phyloP scores from a whole-genome alignment of 768 basidiomycete species.

The Dendrothele bispora region DNA sequence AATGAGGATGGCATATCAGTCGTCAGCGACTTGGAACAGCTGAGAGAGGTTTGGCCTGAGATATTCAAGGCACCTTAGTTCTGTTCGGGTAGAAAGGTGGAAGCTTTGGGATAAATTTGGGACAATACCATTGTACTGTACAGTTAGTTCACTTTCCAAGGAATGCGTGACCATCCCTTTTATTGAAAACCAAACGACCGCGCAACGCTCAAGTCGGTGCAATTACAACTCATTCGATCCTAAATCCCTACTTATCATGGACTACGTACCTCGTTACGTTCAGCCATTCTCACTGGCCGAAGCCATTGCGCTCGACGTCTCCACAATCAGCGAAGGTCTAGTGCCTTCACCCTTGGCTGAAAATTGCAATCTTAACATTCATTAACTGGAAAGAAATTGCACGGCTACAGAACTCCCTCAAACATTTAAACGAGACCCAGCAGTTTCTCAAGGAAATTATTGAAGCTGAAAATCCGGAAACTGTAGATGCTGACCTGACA shows the following conservation, averaged over 20 bases:
- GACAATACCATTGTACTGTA: too few species aligned
- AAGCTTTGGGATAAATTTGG: too few species aligned
- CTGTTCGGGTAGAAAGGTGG: too few species aligned
- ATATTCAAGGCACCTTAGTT: conserved; percentile 67
- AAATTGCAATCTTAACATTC: background rate
- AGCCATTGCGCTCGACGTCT: conserved; percentile 62
- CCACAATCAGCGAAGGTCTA: conserved; percentile 71
- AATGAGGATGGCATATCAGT: conserved; percentile 44
- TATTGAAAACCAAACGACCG: too few species aligned
- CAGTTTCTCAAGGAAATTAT: conserved; percentile 49
- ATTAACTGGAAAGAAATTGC: conserved; percentile 57
- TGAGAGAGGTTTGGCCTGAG: conserved; percentile 73
- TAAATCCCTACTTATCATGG: conserved; percentile 46
- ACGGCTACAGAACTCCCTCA: conserved; percentile 71
- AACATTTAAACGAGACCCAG: conserved; percentile 65
- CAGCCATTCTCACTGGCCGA: conserved; percentile 77
- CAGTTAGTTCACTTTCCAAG: too few species aligned
- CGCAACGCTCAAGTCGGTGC: too few species aligned
- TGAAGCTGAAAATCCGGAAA: conserved; percentile 27
- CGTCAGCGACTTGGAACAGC: conserved; percentile 60
- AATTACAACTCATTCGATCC: too few species aligned
- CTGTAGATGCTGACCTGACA: conserved; percentile 55
- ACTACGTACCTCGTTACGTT: conserved; percentile 61
- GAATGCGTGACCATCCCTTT: too few species aligned
- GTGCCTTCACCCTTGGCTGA: background rate